A percentile compares a stretch with the other conserved stretches of the same genome.
phyloP scores from a whole-genome alignment of 2,329 filamentous ascomycete genomes.

The Clonostachys solani region DNA sequence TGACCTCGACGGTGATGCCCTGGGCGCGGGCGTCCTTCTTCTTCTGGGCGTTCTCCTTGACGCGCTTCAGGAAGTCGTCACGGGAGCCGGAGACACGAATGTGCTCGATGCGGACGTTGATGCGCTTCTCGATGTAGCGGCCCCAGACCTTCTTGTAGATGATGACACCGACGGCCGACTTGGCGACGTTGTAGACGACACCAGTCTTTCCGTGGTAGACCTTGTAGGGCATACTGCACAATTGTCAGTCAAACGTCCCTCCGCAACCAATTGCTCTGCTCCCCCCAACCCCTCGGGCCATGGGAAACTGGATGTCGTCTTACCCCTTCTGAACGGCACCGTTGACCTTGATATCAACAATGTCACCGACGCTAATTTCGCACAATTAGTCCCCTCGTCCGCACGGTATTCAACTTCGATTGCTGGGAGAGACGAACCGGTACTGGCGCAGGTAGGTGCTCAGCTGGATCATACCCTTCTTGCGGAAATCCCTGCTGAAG shows the following conservation, averaged over 20 bases:
- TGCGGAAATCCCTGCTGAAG: constrained; percentile 91
- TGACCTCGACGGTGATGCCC: constrained; percentile 84
- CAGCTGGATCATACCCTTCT: constrained; percentile 90
- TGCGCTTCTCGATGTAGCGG: constrained; percentile 99
- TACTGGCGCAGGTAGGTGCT: constrained; percentile 94
- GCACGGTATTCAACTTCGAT: too few relatives aligned
- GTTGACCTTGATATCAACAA: constrained; percentile 98
- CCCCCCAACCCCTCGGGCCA: neutral
- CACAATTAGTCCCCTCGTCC: constrained; percentile 32
- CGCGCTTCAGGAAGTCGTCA: constrained; percentile 92
- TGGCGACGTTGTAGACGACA: constrained; percentile 98
- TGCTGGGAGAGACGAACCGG: constrained; percentile 49
- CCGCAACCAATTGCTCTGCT: neutral
- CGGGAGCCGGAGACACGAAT: constrained; percentile 89
- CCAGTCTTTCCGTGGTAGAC: constrained; percentile 99
- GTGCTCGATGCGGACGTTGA: constrained; percentile 99
- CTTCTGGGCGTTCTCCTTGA: constrained; percentile 92
- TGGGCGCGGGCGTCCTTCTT: constrained; percentile 91
- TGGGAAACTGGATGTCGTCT: constrained; percentile 26
- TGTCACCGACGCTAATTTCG: constrained; percentile 78
- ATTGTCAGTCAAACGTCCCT: constrained; percentile 22
- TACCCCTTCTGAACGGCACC: constrained; percentile 98
- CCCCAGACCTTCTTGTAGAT: constrained; percentile 99
- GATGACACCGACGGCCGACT: constrained; percentile 96
- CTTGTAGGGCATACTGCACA: constrained; percentile 89